Base-by-base conservation (phyloP, 1,139 yeast species). In the Yamadazyma sp. region DNA sequence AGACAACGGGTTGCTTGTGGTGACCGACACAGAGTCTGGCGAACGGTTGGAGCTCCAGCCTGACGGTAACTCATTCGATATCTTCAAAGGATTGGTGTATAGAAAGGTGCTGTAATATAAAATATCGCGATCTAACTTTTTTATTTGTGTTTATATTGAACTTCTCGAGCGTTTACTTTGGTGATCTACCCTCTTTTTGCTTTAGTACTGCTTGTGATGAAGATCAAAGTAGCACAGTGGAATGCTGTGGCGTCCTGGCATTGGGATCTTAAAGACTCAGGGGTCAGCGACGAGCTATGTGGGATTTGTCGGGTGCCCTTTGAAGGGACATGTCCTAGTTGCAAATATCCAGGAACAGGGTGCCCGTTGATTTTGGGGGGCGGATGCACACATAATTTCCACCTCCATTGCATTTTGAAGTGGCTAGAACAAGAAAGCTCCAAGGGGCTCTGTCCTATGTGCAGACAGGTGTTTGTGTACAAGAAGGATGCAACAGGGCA, bases 61-160 rank as follows among this genome's bases (percentile, higher is more conserved):
- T 0, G 98, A 94, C 59, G 98, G 98, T 0, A 94, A 94, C 59
- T 87, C 97, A 2, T 94, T 94, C 57, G 98, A 94, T 58, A 91
- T 94, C 71, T 85, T 92, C 67, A 85, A 78, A 53, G 98, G 98
- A 0, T 68, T 94, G 47, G 84, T 94, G n/a, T 86, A 88, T 44
- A 81, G 76, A 51, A 83, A 82, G 31, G 34, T 41, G 2, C 15
- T 15, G 5, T 42, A 40, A 28, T 23, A 10, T 12, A 16, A 12
- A 16, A 16, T 10, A 29, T 16, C 17, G n/a, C 6, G n/a, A 24
- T 4, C n/a, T 24, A 9, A 12, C 6, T 11, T 26, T n/a, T 26
- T 26, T 30, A 23, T 11, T 30, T 5, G 20, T 6, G 5, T 10
- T 30, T 30, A 8, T 18, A n/a, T 4, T 18, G n/a, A n/a, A n/a